Base-by-base conservation (phyloP, 2,329 filamentous ascomycete species). In the Dryadomyces quercivorus region DNA sequence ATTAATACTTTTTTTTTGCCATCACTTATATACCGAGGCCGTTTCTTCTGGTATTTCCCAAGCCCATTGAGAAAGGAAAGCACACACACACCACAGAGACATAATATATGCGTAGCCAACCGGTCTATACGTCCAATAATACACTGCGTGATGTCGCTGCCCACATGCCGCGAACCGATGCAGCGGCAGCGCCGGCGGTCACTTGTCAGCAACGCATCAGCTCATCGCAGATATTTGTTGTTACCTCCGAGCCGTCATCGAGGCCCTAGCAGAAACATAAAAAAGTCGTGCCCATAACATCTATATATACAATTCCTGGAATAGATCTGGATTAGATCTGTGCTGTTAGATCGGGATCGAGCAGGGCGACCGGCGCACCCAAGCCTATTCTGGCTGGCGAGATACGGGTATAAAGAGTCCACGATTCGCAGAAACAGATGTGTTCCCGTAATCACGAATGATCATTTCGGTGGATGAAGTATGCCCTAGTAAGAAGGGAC, bases 381-480 rank as follows among this genome's bases (percentile, higher is more conserved):
- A 36, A 48, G 15, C 16, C 46, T 16, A 5, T 21, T 15, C 45
- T 47, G 46, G n/a, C 13, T 7, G 46, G 46, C 31, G 46, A 22
- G 13, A 48, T 48, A 26, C n/a, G 46, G 26, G 18, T 36, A 38
- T 38, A 21, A 21, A 21, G 47, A 13, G 34, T 38, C 16, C 9
- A 20, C 12, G 38, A 21, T 22, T 43, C 7, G 38, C 20, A 18
- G 21, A 26, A 20, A 31, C 21, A 18, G 21, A 5, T 43, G 15
- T 43, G n/a, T 21, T 31, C 9, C 45, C 6, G 22, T 52, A 42
- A 55, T 31, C 50, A 26, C 1, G 36, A 38, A 43, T 31, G 49
- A 15, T 52, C 42, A 22, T 62, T 62, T n/a, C 56, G 60, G 53
- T 57, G 57, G 21, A 82, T 81, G 57, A 82, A 82, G 65, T 82